Evolutionary conservation across 768 basidiomycete genomes (phyloP), one percentile per base, ranked within the genome.

Genomic region (Paxillus ammoniavirescens): DNA sequence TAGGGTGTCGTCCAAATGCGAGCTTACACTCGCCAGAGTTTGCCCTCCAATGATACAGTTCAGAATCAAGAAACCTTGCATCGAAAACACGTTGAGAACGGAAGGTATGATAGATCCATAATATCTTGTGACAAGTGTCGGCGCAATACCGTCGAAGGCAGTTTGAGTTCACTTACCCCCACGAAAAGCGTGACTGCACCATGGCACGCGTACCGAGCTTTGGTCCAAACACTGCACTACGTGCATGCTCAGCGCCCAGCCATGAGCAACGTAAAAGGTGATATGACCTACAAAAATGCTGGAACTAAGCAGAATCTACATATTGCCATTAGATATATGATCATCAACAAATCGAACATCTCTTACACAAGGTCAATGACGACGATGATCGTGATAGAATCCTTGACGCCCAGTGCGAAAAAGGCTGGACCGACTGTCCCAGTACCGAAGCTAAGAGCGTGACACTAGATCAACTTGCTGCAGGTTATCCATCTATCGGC

Each of bases 21-120:
- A 18, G 49, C 65, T 74, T 21, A 84, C 76, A 33, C 79, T 80
- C 5, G 80, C 71, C 46, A 87, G 66, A 1, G 81, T 77, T 61
- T 86, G 84, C 1, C 85, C 85, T 3, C 82, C 85, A 15, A 84
- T 72, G 56, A 87, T 86, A 55, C 75, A 77, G 56, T 82, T 83
- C 26, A 87, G 62, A 28, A 84, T 73, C 59, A 80, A 72, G 65
- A 82, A 87, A 0, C 84, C 83, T 59, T 77, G 65, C 72, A 81
- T 74, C 0, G 75, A 72, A n/a, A 78, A 65, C 13, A 80, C 71
- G 57, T 82, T 80, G 38, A 83, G 69, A 30, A 72, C 62, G 58
- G 77, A 79, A 10, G 75, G 73, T 47, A 76, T 55, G 38, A 72
- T 63, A 2, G 71, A 67, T 4, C 71, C 74, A 40, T 72, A 74